Base-by-base conservation (phyloP, 768 basidiomycete genomes). In the Russula earlei region DNA sequence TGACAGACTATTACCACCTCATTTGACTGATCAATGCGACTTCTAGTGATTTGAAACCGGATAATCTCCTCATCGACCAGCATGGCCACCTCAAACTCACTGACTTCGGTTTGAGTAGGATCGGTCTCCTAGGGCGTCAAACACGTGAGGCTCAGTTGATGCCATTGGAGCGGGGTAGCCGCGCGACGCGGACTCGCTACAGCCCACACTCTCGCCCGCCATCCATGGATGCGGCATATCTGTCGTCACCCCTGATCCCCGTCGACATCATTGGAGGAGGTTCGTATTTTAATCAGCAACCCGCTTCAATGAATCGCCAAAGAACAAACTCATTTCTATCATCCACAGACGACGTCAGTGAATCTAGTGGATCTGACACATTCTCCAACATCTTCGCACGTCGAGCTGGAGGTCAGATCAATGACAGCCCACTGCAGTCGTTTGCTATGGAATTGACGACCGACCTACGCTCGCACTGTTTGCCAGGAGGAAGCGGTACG, bases 21-120 rank as follows among this genome's bases (percentile, higher is more conserved):
- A 15, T n/a, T 42, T 34, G 12, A 19, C 50, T 57, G 33, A 48
- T 25, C 57, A 20, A 55, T 52, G 54, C 38, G 40, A 55, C 53
- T 65, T 29, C 66, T 4, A 96, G 96, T 73, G 96, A 98, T 67
- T 71, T 98, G 58, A 98, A 98, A 68, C 96, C 96, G 14, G 96
- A 99, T 72, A 99, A 99, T 66, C 74, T 99, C 38, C 86, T 99
- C 37, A 98, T 99, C 64, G 95, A 99, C 70, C 81, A 90, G 47
- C 85, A 93, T 64, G 96, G 96, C 17, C 96, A 99, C 69, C 76
- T 99, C 65, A 98, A 98, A 70, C 80, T 99, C 34, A 99, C 96
- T 24, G 96, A 99, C 71, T 99, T 99, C 67, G 96, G 96, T 53
- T 74, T 99, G 15, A 96, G 93, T 59, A 80, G 91, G 65, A 97